Base-by-base conservation (phyloP, 345 rosid species). In the Sonneratia caseolaris region DNA sequence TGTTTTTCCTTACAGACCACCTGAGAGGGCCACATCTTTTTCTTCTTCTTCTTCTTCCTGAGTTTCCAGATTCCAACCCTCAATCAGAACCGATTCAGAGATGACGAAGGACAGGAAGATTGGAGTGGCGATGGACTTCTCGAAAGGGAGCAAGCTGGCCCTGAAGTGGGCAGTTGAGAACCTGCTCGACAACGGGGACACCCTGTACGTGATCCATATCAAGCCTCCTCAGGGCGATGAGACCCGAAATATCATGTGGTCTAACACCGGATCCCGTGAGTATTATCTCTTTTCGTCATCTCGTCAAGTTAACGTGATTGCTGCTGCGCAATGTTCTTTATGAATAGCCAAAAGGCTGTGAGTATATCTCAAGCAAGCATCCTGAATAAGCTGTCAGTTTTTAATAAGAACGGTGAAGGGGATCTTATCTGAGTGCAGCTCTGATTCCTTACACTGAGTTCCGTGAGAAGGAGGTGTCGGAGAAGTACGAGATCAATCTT, bases 401-500 rank as follows among this genome's bases (percentile, higher is more conserved):
- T 74, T 69, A 69, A 55, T 40, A 38, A 32, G 35, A 5, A 16
- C 51, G 3, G 16, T 7, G 16, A 35, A 61, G 66, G 32, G 38
- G 27, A 14, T 62, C 37, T 62, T 35, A 13, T 62, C 11, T 62
- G 38, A 62, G 16, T 72, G 79, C 78, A 93, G 97, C 98, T 70
- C 76, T 87, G 65, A 81, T 93, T 74, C 98, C 98, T 40, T 56
- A 88, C 79, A 73, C 68, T 49, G 94, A 93, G 83, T 84, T 93
- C 61, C 86, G 92, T 49, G 88, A 87, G 13, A 82, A 78, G 22
- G 86, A 82, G 79, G 80, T 88, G 64, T 72, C 85, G 78, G 79
- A 87, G 37, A 80, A 83, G 49, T 91, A 93, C 68, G 92, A 78
- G 47, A 81, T 91, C 67, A 77, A 86, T 70, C 74, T 76, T 36